Conservation (phyloP, 2,329 filamentous ascomycete genomes). For the Colletotrichum falcatum region DNA sequence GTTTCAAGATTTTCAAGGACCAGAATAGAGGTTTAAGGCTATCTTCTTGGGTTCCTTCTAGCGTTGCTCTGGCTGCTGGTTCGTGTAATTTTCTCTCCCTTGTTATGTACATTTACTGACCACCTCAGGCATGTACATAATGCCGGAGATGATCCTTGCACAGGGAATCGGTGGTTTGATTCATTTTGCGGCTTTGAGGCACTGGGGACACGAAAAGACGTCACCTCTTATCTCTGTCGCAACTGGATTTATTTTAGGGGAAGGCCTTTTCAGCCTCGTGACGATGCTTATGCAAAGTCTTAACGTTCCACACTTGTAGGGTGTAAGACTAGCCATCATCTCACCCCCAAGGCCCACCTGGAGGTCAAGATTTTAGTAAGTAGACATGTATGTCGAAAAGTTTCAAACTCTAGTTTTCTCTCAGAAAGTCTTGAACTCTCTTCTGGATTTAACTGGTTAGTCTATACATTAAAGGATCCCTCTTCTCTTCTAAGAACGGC, state of each 20-base stretch:
- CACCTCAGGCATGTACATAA: neutral
- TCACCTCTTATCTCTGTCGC: conserved; percentile 3
- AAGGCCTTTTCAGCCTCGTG: neutral
- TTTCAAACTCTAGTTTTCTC: too few species aligned
- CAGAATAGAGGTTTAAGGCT: neutral
- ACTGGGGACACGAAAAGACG: neutral
- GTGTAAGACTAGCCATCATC: neutral
- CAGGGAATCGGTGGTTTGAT: neutral
- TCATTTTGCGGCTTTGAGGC: neutral
- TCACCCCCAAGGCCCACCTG: neutral
- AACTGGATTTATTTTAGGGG: conserved; percentile 4
- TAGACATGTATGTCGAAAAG: neutral
- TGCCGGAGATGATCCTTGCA: neutral
- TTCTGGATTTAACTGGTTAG: too few species aligned
- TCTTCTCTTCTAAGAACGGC: neutral
- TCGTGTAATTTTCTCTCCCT: neutral
- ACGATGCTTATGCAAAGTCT: conserved; percentile 6
- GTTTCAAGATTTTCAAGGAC: neutral
- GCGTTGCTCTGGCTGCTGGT: conserved; percentile 17
- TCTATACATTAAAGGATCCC: neutral
- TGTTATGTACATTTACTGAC: neutral
- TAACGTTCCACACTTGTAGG: neutral
- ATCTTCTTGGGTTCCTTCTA: neutral
- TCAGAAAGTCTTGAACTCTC: too few species aligned
- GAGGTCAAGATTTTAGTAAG: fast-evolving